These are phyloP conservation scores for Grigorovia jiainica DNA, from an alignment of 805 yeast genomes.

Conservation along the genomic window DNA sequence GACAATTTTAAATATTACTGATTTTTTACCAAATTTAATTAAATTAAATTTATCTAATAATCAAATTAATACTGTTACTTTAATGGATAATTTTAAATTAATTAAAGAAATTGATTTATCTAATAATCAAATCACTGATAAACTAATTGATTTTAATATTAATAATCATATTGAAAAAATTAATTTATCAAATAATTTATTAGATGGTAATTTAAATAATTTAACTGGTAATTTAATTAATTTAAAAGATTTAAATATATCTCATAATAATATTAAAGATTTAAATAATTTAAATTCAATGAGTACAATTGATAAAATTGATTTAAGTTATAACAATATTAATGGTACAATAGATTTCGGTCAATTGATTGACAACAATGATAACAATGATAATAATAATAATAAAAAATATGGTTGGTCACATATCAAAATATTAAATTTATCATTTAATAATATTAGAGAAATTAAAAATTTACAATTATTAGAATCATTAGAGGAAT, in stretches of 20 bases:
- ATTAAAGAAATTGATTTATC: constrained; percentile 12
- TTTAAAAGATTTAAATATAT: constrained; percentile 15
- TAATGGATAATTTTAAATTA: background rate
- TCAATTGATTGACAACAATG: constrained; percentile 9
- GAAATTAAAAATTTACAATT: constrained; percentile 14
- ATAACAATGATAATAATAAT: background rate
- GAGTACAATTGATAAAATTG: constrained; percentile 9
- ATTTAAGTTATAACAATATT: constrained; percentile 16
- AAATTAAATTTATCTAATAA: constrained; percentile 15
- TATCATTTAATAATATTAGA: constrained; percentile 17
- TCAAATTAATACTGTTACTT: constrained; percentile 8
- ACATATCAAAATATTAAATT: constrained; percentile 16
- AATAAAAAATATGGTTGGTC: constrained; percentile 14
- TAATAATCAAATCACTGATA: constrained; percentile 2
- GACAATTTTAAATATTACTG: constrained; percentile 15
- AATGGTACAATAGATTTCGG: constrained; percentile 20
- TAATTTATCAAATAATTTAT: constrained; percentile 12
- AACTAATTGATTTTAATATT: constrained; percentile 1
- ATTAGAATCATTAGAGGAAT: constrained; percentile 11
- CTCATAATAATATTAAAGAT: constrained; percentile 15
- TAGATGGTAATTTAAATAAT: constrained; percentile 10
- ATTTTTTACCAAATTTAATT: constrained; percentile 16
- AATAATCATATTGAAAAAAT: constrained; percentile 1
- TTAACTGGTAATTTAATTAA: constrained; percentile 10
- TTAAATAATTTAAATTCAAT: constrained; percentile 15